A percentile compares a stretch with the other conserved stretches of the same genome.
These are phyloP conservation scores for Pichia californica DNA, from an alignment of 805 yeast genomes.

Conservation along the genomic window DNA sequence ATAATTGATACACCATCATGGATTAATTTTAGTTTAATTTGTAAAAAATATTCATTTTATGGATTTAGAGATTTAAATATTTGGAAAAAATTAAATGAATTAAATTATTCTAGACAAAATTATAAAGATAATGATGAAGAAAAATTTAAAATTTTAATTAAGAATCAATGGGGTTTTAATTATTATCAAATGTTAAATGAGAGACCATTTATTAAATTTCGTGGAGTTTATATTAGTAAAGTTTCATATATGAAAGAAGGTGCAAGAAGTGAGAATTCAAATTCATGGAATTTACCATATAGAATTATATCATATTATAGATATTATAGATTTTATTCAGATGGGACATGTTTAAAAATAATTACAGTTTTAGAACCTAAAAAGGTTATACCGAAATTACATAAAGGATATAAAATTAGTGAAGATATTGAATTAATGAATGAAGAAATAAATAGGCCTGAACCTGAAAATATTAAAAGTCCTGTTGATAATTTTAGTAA, in stretches of 20 bases:
- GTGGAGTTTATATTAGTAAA: conserved; percentile 81
- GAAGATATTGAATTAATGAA: conserved; percentile 17
- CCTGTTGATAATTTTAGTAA: conserved; percentile 7
- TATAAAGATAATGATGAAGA: conserved; percentile 41
- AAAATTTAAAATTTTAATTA: conserved; percentile 30
- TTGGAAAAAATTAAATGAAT: conserved; percentile 45
- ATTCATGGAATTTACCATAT: conserved; percentile 67
- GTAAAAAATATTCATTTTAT: conserved; percentile 48
- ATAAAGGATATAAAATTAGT: conserved; percentile 16
- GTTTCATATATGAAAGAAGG: conserved; percentile 85
- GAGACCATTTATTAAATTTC: conserved; percentile 72
- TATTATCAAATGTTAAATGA: conserved; percentile 49
- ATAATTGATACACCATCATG: conserved; percentile 52
- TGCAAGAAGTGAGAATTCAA: conserved; percentile 57
- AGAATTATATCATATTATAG: conserved; percentile 84
- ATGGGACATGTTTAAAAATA: conserved; percentile 67
- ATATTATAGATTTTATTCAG: conserved; percentile 71
- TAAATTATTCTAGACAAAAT: conserved; percentile 47
- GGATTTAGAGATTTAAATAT: conserved; percentile 47
- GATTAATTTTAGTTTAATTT: conserved; percentile 54
- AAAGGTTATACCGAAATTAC: conserved; percentile 52
- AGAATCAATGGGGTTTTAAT: conserved; percentile 34
- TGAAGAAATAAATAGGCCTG: conserved; percentile 11
- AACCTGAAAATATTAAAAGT: neutral
- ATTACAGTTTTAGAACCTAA: conserved; percentile 69